Base-by-base conservation (phyloP, 2,329 filamentous ascomycete genomes). In the Aspergillus sojae region DNA sequence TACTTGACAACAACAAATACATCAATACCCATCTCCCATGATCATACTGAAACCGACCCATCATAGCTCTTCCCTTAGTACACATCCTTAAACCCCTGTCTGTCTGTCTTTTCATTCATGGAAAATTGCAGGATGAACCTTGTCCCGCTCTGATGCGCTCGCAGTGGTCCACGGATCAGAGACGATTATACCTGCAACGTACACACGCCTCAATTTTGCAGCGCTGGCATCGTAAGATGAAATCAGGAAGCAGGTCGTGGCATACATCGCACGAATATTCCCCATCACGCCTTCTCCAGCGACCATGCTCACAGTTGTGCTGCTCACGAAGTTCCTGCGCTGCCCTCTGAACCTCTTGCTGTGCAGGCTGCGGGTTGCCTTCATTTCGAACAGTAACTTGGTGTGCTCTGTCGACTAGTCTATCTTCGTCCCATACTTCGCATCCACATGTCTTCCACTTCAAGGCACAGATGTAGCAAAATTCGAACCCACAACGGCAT, bases 401-500 rank as follows among this genome's bases (percentile, higher is more conserved):
- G 12, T 58, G 50, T 46, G 66, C 62, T 48, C 60, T 48, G 16
- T 57, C 45, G n/a, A 64, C 14, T 2, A 76, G 65, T 48, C 69
- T 62, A n/a, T 67, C 50, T 60, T 75, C 71, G 21, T 73, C 54
- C 70, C 71, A 77, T 11, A 69, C 57, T 16, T 34, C 57, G 57
- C 74, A 77, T 23, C 48, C 5, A 50, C 73, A 77, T 6, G 34
- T 56, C 54, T 72, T 74, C 75, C 75, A 77, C 19, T 34, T 60
- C 7, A 45, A 28, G 1, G 71, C 67, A 53, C 75, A 78, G 4
- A 67, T 26, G 59, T 77, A 77, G 62, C 75, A 78, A 52, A 77
- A 78, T 60, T 75, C 53, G 5, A 67, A 66, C 2, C 67, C 52
- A 54, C 75, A 78, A n/a, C 55, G 66, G 55, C 74, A 76, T 16